Conservation (phyloP, 768 basidiomycete genomes). For the Psilocybe subaeruginosa region DNA sequence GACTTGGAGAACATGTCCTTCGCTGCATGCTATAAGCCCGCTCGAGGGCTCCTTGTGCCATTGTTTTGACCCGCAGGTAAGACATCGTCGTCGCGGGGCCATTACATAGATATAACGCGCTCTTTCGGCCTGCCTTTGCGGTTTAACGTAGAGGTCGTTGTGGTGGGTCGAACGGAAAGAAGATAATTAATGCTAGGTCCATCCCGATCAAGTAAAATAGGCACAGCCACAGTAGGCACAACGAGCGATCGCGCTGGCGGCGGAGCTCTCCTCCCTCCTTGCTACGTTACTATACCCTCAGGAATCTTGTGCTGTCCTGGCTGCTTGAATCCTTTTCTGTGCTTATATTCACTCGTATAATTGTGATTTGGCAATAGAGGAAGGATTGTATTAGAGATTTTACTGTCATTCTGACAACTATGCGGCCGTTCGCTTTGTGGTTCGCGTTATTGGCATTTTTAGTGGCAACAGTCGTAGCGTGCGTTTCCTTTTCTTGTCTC, state of each 20-base stretch:
- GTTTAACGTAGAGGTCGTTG: background rate
- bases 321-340: background rate
- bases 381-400: background rate
- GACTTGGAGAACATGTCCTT: slow-evolving; percentile 91
- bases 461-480: slow-evolving; percentile 61
- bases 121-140: too few species aligned
- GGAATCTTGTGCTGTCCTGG: background rate
- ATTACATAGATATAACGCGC: slow-evolving; percentile 32
- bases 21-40: slow-evolving; percentile 84
- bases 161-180: background rate
- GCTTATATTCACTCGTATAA: background rate
- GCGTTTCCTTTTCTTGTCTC: slow-evolving; percentile 32
- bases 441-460: slow-evolving; percentile 54
- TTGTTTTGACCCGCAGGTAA: slow-evolving; percentile 79
- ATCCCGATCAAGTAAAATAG: slow-evolving; percentile 9
- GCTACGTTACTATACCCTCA: background rate
- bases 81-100: slow-evolving; percentile 69
- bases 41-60: slow-evolving; percentile 88
- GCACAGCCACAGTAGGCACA: slow-evolving; percentile 22
- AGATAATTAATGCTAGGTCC: background rate
- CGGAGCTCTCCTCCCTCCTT: background rate
- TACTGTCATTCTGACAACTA: slow-evolving; percentile 23
- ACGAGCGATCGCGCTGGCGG: background rate
- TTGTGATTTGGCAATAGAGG: background rate
- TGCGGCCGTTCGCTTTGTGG: slow-evolving; percentile 53